Evolutionary conservation across 2,329 filamentous ascomycete species (phyloP), one percentile per base, ranked within the genome.

Genomic region (Raffaelea arxii): DNA sequence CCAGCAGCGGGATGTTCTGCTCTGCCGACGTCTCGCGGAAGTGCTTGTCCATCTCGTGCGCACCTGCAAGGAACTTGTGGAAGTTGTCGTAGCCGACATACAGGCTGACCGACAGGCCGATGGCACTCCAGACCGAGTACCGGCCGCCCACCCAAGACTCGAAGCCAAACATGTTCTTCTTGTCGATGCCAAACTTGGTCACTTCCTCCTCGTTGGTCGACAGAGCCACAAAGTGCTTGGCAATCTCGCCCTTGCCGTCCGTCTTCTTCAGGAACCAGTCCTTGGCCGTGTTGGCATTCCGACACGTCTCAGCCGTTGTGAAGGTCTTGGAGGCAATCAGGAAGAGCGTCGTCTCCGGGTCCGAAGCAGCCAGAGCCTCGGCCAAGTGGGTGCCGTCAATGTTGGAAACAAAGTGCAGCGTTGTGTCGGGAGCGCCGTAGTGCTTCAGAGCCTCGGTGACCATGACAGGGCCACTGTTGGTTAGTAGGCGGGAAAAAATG

Each of bases 121-220:
- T 98, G 65, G 92, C 92, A 57, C 89, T 95, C 92, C 92, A 98
- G 56, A 98, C 92, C 50, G 89, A 95, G 79, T 98, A 98, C 50
- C 92, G 86, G 48, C 92, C 92, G 65, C 92, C 92, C 44, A 97
- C 91, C 92, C 92, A 98, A 69, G 86, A 94, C 69, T 91, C 90
- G 65, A 98, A 98, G 59, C 89, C 90, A 62, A 98, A 98, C 92
- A 98, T 98, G 78, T 97, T 98, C 78, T 91, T 91, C 70, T 82
- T 84, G 71, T 97, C 91, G 61, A 98, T 98, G 55, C 92, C 92
- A 60, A 98, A 98, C 76, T 97, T 97, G 70, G 86, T 89, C 52
- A 98, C 92, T 72, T 97, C 91, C 46, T 73, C 65, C 70, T 91
- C 86, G 70, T 98, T 98, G 65, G 92, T 98, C 43, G 92, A 97